These are phyloP conservation scores for Aspergillus steynii DNA, from an alignment of 495 filamentous ascomycete genomes.

Conservation along the genomic window DNA sequence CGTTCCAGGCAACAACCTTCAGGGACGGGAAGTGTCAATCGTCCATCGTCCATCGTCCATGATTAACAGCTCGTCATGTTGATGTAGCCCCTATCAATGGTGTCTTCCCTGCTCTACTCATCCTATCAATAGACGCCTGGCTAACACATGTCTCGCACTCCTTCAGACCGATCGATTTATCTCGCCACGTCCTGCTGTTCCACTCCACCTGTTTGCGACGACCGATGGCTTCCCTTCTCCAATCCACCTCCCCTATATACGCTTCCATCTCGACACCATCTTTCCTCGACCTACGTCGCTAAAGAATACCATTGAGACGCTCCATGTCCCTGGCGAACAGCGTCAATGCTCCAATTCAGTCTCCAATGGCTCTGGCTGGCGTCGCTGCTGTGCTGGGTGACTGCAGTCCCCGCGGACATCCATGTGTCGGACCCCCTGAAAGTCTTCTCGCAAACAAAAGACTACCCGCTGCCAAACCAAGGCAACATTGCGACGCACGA, in stretches of 20 bases:
- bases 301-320: background rate
- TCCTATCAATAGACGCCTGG: background rate
- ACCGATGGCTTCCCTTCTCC: background rate
- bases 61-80: background rate
- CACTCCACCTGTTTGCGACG: too few relatives aligned
- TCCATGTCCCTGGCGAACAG: background rate
- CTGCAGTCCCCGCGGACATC: constrained; percentile 3
- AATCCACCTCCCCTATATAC: background rate
- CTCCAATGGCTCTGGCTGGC: constrained; percentile 1
- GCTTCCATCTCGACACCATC: too few relatives aligned
- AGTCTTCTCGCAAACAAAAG: constrained; percentile 32
- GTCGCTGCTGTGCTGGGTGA: constrained; percentile 7
- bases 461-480: constrained; percentile 35
- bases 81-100: background rate
- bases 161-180: too few relatives aligned
- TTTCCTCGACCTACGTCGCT: background rate
- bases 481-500: constrained; percentile 41
- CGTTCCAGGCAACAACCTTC: background rate
- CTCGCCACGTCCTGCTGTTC: too few relatives aligned
- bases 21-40: too few relatives aligned
- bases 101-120: background rate
- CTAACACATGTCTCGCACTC: too few relatives aligned
- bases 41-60: too few relatives aligned
- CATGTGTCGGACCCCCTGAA: background rate
- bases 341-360: constrained; percentile 12